Evolutionary conservation across 495 filamentous ascomycete species (phyloP).

Genomic region (Penicillium longicatenatum): DNA sequence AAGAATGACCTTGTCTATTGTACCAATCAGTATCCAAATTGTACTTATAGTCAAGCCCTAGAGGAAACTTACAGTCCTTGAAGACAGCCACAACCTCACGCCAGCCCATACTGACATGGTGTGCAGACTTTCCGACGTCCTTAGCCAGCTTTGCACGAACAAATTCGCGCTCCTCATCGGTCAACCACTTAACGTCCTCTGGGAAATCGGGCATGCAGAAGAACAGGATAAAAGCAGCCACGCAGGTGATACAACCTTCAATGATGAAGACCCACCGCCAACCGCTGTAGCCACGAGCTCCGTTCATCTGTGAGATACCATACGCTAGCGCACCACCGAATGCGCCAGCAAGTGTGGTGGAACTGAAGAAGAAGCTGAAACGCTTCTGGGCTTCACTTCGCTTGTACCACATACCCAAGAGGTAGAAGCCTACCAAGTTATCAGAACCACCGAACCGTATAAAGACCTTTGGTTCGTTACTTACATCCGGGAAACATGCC

Average conservation of each 20-base stretch:
- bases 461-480: slow-evolving; percentile 6
- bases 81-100: slow-evolving; percentile 70
- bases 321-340: slow-evolving; percentile 84
- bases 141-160: slow-evolving; percentile 70
- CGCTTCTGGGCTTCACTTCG: slow-evolving; percentile 84
- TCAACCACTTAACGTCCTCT: slow-evolving; percentile 61
- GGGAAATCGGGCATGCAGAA: slow-evolving; percentile 82
- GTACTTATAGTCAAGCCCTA: neutral
- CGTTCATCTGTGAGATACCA: slow-evolving; percentile 76
- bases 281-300: slow-evolving; percentile 66
- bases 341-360: slow-evolving; percentile 79
- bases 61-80: slow-evolving; percentile 61
- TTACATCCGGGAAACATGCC: slow-evolving; percentile 77
- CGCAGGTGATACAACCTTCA: slow-evolving; percentile 73
- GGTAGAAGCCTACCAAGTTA: slow-evolving; percentile 63
- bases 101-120: slow-evolving; percentile 62
- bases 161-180: slow-evolving; percentile 72
- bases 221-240: slow-evolving; percentile 72
- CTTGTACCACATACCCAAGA: slow-evolving; percentile 88
- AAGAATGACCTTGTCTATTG: slow-evolving; percentile 62
- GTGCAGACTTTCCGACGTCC: slow-evolving; percentile 77
- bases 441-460: neutral
- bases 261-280: slow-evolving; percentile 84
- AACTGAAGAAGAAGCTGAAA: slow-evolving; percentile 87
- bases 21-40: neutral